Percentiles rank a stretch among this genome's conserved stretches.
Evolutionary conservation across 1,284 basidiomycete species (phyloP).

Genomic region (Inonotus obliquus): DNA sequence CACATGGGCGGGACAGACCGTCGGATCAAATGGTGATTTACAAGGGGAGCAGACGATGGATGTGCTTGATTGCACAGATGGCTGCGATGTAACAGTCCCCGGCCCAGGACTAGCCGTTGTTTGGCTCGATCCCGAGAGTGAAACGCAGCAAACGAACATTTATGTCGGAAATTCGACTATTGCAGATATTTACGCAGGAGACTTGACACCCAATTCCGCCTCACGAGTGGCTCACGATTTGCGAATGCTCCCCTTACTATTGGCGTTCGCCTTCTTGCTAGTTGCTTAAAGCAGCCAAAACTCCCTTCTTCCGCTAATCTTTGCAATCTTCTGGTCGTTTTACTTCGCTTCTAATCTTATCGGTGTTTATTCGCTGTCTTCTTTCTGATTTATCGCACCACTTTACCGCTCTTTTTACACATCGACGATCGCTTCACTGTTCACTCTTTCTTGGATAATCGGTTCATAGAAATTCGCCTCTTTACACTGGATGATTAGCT

Average conservation of each 20-base stretch:
- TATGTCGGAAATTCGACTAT: constrained; percentile 16
- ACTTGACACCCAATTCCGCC: not conserved
- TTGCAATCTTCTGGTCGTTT: not conserved
- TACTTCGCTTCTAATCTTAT: not conserved
- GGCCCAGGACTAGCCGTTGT: constrained; percentile 43
- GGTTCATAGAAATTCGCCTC: not conserved
- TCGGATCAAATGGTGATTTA: constrained; percentile 37
- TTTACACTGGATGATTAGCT: no score
- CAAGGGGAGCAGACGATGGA: constrained; percentile 38
- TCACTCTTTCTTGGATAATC: not conserved
- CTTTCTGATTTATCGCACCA: not conserved
- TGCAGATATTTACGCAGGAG: constrained; percentile 3
- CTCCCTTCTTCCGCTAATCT: not conserved
- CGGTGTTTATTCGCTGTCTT: not conserved
- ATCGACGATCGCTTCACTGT: not conserved
- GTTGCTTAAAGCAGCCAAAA: not conserved
- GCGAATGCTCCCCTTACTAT: not conserved
- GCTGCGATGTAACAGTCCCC: constrained; percentile 38
- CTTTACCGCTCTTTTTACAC: not conserved
- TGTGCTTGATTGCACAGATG: constrained; percentile 30
- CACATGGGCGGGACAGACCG: constrained; percentile 46
- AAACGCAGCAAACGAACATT: constrained; percentile 3
- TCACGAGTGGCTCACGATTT: not conserved
- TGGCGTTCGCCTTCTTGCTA: not conserved
- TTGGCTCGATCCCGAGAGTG: constrained; percentile 21